phyloP scores from a whole-genome alignment of 2,329 filamentous ascomycete genomes.

The Penicillium italicum region DNA sequence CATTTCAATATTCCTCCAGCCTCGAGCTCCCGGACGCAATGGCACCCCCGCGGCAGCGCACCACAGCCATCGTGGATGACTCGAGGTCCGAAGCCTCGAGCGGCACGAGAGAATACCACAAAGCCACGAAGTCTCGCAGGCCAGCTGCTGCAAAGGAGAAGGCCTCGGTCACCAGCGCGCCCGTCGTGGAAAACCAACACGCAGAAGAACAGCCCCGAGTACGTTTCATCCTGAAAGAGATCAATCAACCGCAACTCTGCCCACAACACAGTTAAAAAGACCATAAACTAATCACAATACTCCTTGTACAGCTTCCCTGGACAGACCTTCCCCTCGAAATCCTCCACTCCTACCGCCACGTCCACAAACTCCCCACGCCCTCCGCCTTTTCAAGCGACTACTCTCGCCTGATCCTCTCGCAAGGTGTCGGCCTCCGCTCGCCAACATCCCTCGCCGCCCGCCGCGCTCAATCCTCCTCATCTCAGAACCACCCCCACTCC shows the following conservation, averaged over 20 bases:
- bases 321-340: constrained; percentile 42
- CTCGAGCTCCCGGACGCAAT: constrained; percentile 27
- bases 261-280: neutral
- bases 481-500: constrained; percentile 10
- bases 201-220: constrained; percentile 31
- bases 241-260: neutral
- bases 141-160: constrained; percentile 26
- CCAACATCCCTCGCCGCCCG: constrained; percentile 44
- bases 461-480: constrained; percentile 21
- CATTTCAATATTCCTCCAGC: constrained; percentile 4
- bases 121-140: constrained; percentile 34
- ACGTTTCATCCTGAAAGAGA: constrained; percentile 13
- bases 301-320: constrained; percentile 40
- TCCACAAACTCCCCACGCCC: constrained; percentile 45
- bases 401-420: constrained; percentile 47
- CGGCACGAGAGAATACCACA: constrained; percentile 38
- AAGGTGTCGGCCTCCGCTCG: constrained; percentile 44
- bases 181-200: constrained; percentile 11
- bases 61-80: constrained; percentile 41
- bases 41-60: constrained; percentile 47
- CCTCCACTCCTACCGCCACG: constrained; percentile 49
- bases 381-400: constrained; percentile 45
- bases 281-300: neutral
- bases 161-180: constrained; percentile 31
- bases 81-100: constrained; percentile 49